phyloP scores from a whole-genome alignment of 495 filamentous ascomycete species.

The Neurospora sp. region DNA sequence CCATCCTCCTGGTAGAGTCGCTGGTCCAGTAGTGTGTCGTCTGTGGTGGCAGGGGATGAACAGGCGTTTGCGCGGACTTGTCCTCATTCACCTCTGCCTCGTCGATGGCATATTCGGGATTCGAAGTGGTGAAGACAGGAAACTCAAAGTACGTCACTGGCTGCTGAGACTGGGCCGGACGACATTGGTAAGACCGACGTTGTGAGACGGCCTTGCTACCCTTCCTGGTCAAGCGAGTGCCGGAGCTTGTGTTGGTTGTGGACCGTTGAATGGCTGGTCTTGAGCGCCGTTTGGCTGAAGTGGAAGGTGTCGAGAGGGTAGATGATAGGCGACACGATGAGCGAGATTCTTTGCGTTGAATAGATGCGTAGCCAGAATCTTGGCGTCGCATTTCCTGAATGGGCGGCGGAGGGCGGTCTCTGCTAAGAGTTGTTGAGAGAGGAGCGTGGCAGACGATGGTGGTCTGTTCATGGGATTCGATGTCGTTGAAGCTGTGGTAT shows the following conservation, averaged over 20 bases:
- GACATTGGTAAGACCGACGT: slow-evolving; percentile 9
- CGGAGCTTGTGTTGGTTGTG: slow-evolving; percentile 19
- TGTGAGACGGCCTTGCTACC: slow-evolving; percentile 18
- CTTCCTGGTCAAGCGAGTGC: slow-evolving; percentile 12
- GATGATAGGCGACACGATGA: slow-evolving; percentile 15
- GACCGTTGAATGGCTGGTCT: slow-evolving; percentile 25
- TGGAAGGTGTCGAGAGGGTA: slow-evolving; percentile 14
- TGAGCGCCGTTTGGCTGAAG: slow-evolving; percentile 21
- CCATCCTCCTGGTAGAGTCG: slow-evolving; percentile 40
- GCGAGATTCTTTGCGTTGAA: slow-evolving; percentile 17
- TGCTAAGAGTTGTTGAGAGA: not conserved
- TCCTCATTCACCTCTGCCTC: slow-evolving; percentile 5
- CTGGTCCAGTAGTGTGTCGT: slow-evolving; percentile 50
- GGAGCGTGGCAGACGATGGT: slow-evolving; percentile 2
- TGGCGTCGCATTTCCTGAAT: slow-evolving; percentile 33
- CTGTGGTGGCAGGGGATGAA: slow-evolving; percentile 34
- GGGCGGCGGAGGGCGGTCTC: slow-evolving; percentile 10
- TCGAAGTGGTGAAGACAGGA: slow-evolving; percentile 35
- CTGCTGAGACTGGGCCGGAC: slow-evolving; percentile 12
- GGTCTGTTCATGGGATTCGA: slow-evolving; percentile 23
- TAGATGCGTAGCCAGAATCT: slow-evolving; percentile 42
- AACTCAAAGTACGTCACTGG: slow-evolving; percentile 37
- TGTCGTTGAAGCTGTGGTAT: slow-evolving; percentile 38
- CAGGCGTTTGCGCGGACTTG: slow-evolving; percentile 5
- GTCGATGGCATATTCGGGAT: slow-evolving; percentile 14